Evolutionary conservation across 2,329 filamentous ascomycete species (phyloP), one percentile per base, ranked within the genome.

Genomic region (Aspergillus unguis): DNA sequence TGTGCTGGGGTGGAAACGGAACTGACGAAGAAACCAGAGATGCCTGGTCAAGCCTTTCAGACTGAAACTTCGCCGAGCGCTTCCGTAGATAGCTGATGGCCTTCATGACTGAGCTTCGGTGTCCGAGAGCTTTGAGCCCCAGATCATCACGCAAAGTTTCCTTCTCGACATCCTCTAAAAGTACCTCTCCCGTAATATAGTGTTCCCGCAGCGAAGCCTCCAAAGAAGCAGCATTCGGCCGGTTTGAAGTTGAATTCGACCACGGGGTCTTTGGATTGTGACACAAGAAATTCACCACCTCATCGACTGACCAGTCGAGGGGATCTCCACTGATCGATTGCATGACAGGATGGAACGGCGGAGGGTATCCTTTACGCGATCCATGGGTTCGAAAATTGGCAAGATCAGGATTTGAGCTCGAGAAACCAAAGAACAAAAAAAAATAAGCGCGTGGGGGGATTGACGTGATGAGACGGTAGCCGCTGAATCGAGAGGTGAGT

Each of bases 281-380:
- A 65, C 85, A 90, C 3, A 95, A 75, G 62, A 86, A 84, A 11
- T 76, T 67, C 7, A 87, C 80, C 8, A 95, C 82, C 33, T 84
- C 78, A 35, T 87, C 83, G 31, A 85, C 77, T 33, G 80, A 80
- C 90, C 90, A 95, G 49, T 79, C 64, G 68, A 85, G 87, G n/a
- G 90, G 90, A 70, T 95, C 89, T 11, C 69, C 67, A 44, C 69
- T 69, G 47, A 54, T 56, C 27, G 57, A 48, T 23, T 59, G 48
- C 69, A 71, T 71, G 17, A 31, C 28, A 26, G 7, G 6, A 25
- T 4, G 3, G 6, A 32, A 32, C 17, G 25, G 10, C 6, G 25
- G n/a, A 6, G 25, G 4, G 27, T 23, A 44, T 6, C 41, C 4
- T 23, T 17, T 10, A 6, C 5, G 11, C 10, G 17, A 42, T n/a